Percentiles rank a stretch among this genome's conserved stretches.
Conservation (phyloP, 176 grass and related monocot species). For the Hordeum vulgare region DNA sequence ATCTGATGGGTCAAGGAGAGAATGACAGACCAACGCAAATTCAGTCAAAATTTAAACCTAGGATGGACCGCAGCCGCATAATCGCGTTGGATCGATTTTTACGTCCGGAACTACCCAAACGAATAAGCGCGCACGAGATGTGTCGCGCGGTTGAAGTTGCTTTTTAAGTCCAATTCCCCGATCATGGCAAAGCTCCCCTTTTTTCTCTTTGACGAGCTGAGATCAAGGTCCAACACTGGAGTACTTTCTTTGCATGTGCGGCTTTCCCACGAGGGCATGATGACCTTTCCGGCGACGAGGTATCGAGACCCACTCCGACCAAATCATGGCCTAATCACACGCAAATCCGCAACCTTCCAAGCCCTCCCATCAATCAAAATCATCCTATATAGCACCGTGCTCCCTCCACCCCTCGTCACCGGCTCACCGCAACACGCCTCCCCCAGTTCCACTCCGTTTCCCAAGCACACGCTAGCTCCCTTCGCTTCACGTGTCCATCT, state of each 20-base stretch:
- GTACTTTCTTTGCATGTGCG: background rate
- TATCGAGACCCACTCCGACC: conserved; percentile 6
- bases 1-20: too few species aligned
- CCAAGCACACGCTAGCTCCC: conserved; percentile 11
- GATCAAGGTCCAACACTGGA: background rate
- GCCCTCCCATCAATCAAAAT: conserved; percentile 25
- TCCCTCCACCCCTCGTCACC: background rate
- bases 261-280: background rate
- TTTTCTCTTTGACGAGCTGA: background rate
- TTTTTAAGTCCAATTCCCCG: too few species aligned
- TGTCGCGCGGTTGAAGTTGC: too few species aligned
- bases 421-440: background rate
- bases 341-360: conserved; percentile 45
- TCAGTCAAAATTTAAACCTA: too few species aligned
- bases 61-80: too few species aligned
- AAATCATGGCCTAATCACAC: conserved; percentile 60
- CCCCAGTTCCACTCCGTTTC: conserved; percentile 11
- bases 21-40: too few species aligned
- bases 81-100: too few species aligned
- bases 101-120: too few species aligned
- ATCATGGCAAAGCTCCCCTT: background rate
- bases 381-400: background rate
- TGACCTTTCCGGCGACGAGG: conserved; percentile 1
- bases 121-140: too few species aligned
- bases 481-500: conserved; percentile 25